Evolutionary conservation across 257 asterid species (phyloP), one percentile per base, ranked within the genome.

Genomic region (Gentiana dahurica): DNA sequence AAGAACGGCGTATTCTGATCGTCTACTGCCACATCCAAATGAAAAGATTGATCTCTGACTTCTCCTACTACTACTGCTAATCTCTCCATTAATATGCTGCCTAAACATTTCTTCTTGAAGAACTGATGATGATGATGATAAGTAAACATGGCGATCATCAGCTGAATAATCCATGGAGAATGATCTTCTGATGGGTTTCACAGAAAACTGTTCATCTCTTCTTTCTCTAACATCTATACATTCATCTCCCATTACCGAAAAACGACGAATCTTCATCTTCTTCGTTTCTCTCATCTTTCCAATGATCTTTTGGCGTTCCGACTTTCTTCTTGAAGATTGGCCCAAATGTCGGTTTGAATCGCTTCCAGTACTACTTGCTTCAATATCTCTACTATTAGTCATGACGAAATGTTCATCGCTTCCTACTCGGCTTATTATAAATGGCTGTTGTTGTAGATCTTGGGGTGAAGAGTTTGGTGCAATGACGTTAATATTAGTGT

Each of bases 391-490:
- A 35, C 76, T 45, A 13, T 72, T 76, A 37, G 84, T 78, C 66
- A 80, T 82, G 4, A 79, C 77, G 38, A 75, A 79, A 39, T 84
- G 88, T 13, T 74, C 79, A 45, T 72, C 80, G 0, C 78, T 68
- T 35, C 69, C 74, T 4, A 68, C 12, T n/a, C 64, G 51, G 64
- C 74, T 69, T 43, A 74, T 71, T 6, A 47, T 59, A 3, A 65
- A 45, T 1, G 83, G 75, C 51, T 63, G 77, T 4, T 77, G 75
- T 24, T 24, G 24, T 24, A 24, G 46, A 49, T 81, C 80, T 60
- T 83, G 95, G 6, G 95, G 95, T 1, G 94, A 85, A 9, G 97
- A 86, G 15, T 80, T 83, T 2, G 95, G 97, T 0, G 94, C 94
- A 2, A 57, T 48, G 5, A 81, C 77, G 24, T 24, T 24, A 24